Evolutionary conservation across 495 filamentous ascomycete species (phyloP), one percentile per base, ranked within the genome.

Genomic region (Podospora fimiseda): DNA sequence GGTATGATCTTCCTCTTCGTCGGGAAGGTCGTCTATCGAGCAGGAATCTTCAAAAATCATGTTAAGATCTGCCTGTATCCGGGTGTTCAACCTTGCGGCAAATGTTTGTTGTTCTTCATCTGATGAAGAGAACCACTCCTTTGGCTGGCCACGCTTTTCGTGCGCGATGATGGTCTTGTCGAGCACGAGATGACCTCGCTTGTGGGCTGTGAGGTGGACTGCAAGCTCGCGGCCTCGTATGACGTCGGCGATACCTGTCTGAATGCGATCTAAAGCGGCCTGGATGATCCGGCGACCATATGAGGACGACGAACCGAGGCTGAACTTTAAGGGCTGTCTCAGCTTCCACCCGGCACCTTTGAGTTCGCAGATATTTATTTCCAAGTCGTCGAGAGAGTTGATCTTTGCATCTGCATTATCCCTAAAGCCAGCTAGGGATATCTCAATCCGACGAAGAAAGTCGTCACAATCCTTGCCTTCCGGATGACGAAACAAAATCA

Each of bases 31-130:
- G 23, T 73, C 63, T 22, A 75, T 62, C 11, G 64, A 68, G 49
- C 71, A 67, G 2, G 74, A 73, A 51, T 77, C 73, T 42, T 69
- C 70, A 40, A 71, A 74, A 20, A 75, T 57, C 62, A 65, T 71
- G 36, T 70, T 68, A 20, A 77, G 66, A 53, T 75, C 74, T 20
- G 49, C 57, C 39, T 71, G 66, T 27, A 74, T 66, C 20, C 67
- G 70, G 21, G 64, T 55, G 43, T 63, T 67, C 2, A 77, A 50
- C 20, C 65, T 61, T 9, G 60, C 54, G 4, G 70, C 43, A 19
- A 75, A 57, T 7, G 30, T 27, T 2, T 46, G 15, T 30, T 60
- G 22, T 36, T 60, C 62, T 7, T 66, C 59, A 16, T 62, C 52
- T 3, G 33, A 52, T 21, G 57, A 63, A 4, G 40, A 9, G 30